A percentile compares a stretch with the other conserved stretches of the same genome.
Conservation (phyloP, 1,284 basidiomycete genomes). For the Moesziomyces aphidis region DNA sequence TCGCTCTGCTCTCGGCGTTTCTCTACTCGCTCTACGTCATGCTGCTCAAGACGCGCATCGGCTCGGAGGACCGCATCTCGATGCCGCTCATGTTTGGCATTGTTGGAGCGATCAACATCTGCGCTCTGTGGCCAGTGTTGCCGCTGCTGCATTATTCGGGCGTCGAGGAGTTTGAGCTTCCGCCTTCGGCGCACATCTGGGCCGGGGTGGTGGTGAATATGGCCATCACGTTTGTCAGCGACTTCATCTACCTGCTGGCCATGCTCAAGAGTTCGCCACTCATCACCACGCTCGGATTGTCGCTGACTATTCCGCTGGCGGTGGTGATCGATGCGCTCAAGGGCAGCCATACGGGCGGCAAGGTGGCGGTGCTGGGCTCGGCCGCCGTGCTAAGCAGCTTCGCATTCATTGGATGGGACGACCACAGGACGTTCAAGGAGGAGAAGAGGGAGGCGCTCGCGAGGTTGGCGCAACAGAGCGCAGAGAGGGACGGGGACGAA, state of each 20-base stretch:
- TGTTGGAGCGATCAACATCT: slow-evolving; percentile 88
- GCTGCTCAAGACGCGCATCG: slow-evolving; percentile 77
- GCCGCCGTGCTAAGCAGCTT: slow-evolving; percentile 57
- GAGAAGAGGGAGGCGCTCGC: slow-evolving; percentile 14
- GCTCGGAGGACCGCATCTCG: slow-evolving; percentile 70
- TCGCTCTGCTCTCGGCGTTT: slow-evolving; percentile 63
- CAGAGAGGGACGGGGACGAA: not conserved
- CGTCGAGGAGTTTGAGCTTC: slow-evolving; percentile 81
- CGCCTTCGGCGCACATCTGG: slow-evolving; percentile 75
- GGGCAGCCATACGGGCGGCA: slow-evolving; percentile 66
- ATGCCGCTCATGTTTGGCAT: slow-evolving; percentile 71
- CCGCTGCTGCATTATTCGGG: slow-evolving; percentile 81
- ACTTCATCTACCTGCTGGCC: slow-evolving; percentile 70
- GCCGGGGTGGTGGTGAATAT: slow-evolving; percentile 83
- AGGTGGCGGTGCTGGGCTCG: slow-evolving; percentile 50
- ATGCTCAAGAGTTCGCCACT: slow-evolving; percentile 94
- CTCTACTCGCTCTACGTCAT: slow-evolving; percentile 92
- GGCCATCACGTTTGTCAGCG: slow-evolving; percentile 70
- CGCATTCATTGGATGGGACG: slow-evolving; percentile 44
- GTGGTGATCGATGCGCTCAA: slow-evolving; percentile 82
- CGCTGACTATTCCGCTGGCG: slow-evolving; percentile 92
- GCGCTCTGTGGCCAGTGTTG: slow-evolving; percentile 83
- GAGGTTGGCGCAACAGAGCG: not conserved
- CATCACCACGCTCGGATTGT: slow-evolving; percentile 91
- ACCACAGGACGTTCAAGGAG: slow-evolving; percentile 22